phyloP scores from a whole-genome alignment of 192 early-diverging fungal genomes.

The Umbelopsis vinacea region DNA sequence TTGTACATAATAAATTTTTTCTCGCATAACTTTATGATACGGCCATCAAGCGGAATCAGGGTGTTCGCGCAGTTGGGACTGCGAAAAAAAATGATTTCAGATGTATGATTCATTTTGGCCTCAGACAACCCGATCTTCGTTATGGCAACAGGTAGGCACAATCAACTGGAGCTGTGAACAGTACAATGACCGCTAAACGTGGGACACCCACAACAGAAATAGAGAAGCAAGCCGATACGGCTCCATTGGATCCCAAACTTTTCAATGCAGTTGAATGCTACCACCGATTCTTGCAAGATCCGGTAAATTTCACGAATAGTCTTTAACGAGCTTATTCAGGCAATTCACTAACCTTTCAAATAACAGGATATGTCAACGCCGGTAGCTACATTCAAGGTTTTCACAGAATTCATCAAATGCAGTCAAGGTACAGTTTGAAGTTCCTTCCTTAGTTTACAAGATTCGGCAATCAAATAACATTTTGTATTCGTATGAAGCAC shows the following conservation, averaged over 20 bases:
- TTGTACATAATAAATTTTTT: slow-evolving; percentile 7
- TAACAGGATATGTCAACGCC: slow-evolving; percentile 70
- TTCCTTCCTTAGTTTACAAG: background rate
- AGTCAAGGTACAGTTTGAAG: slow-evolving; percentile 46
- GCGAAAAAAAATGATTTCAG: slow-evolving; percentile 1
- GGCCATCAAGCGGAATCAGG: too few relatives aligned
- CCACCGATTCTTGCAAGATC: slow-evolving; percentile 37
- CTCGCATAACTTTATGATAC: background rate
- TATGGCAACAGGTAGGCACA: slow-evolving; percentile 9
- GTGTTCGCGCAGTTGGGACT: background rate
- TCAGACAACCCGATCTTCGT: background rate
- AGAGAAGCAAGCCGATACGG: background rate
- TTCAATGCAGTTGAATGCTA: slow-evolving; percentile 47
- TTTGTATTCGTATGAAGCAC: slow-evolving; percentile 50
- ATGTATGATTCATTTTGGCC: background rate
- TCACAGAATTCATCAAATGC: slow-evolving; percentile 69
- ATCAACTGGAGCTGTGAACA: background rate
- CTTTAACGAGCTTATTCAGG: background rate
- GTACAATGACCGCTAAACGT: background rate
- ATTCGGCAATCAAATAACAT: background rate
- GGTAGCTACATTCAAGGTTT: slow-evolving; percentile 74
- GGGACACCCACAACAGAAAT: background rate
- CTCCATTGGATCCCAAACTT: slow-evolving; percentile 3
- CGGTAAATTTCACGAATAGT: slow-evolving; percentile 25
- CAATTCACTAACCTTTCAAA: background rate